Evolutionary conservation across 495 filamentous ascomycete genomes (phyloP).

Genomic region (Neurospora hispaniola): DNA sequence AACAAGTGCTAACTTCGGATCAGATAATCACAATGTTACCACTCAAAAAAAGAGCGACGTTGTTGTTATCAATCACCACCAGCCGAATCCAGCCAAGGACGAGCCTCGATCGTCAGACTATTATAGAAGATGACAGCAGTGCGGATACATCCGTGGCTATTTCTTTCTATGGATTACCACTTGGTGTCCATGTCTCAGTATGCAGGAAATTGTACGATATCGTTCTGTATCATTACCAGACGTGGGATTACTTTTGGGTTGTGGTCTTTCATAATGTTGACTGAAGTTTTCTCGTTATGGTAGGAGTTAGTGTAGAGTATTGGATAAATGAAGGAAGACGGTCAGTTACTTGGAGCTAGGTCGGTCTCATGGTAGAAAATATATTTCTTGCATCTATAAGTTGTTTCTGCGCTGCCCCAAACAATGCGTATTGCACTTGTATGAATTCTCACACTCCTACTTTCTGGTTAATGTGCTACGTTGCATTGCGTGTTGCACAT

Average conservation of each 20-base stretch:
- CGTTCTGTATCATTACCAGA: neutral
- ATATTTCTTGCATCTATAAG: neutral
- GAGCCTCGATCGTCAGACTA: constrained; percentile 11
- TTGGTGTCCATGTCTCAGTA: neutral
- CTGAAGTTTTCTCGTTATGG: neutral
- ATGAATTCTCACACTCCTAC: neutral
- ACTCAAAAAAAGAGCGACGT: neutral
- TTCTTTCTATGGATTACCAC: neutral
- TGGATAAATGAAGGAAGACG: neutral
- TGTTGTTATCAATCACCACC: constrained; percentile 12
- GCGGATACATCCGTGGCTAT: neutral
- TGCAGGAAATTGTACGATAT: neutral
- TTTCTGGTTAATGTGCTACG: neutral
- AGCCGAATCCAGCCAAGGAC: constrained; percentile 5
- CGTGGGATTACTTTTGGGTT: neutral
- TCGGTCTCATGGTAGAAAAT: neutral
- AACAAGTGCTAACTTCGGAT: neutral
- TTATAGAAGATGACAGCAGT: neutral
- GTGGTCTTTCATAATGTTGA: neutral
- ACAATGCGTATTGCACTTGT: neutral
- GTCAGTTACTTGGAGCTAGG: neutral
- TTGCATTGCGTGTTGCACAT: neutral
- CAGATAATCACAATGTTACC: neutral
- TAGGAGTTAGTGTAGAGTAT: neutral
- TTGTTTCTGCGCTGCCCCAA: neutral